A percentile compares a stretch with the other conserved stretches of the same genome.
These are phyloP conservation scores for Shiraia sp. DNA, from an alignment of 2,329 filamentous ascomycete species.

Conservation along the genomic window DNA sequence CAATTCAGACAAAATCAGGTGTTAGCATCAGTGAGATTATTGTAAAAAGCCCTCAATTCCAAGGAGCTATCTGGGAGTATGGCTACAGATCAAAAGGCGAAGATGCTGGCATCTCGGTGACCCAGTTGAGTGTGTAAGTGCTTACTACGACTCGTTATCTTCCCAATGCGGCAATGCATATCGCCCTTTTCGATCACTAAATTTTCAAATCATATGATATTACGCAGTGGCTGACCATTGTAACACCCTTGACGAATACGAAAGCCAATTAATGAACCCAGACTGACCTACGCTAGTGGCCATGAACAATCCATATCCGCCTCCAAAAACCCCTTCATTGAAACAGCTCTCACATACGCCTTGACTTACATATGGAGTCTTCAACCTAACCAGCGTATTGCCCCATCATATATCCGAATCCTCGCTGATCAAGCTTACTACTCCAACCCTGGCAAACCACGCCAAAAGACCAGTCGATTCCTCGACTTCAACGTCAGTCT, in stretches of 20 bases:
- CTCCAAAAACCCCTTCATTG: slow-evolving; percentile 79
- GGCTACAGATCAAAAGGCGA: slow-evolving; percentile 71
- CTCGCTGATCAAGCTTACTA: slow-evolving; percentile 97
- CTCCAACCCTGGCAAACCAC: slow-evolving; percentile 56
- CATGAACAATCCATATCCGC: slow-evolving; percentile 49
- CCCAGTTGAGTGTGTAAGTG: slow-evolving; percentile 77
- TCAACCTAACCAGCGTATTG: slow-evolving; percentile 58
- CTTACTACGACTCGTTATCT: slow-evolving; percentile 1
- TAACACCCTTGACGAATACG: too few relatives aligned
- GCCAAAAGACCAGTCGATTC: slow-evolving; percentile 59
- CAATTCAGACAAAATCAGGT: slow-evolving; percentile 61
- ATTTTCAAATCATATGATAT: too few relatives aligned
- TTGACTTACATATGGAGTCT: slow-evolving; percentile 74
- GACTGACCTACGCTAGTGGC: too few relatives aligned
- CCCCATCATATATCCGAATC: slow-evolving; percentile 77
- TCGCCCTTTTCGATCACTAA: too few relatives aligned
- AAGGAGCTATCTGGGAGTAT: slow-evolving; percentile 85
- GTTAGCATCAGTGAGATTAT: slow-evolving; percentile 71
- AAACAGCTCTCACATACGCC: slow-evolving; percentile 85
- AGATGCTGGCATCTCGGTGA: slow-evolving; percentile 78
- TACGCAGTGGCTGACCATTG: too few relatives aligned
- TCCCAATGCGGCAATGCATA: slow-evolving; percentile 13
- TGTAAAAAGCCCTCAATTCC: slow-evolving; percentile 90
- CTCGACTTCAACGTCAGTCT: slow-evolving; percentile 77
- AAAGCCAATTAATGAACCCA: too few relatives aligned